These are phyloP conservation scores for Plenodomus lindquistii DNA, from an alignment of 2,329 filamentous ascomycete genomes.

Conservation along the genomic window DNA sequence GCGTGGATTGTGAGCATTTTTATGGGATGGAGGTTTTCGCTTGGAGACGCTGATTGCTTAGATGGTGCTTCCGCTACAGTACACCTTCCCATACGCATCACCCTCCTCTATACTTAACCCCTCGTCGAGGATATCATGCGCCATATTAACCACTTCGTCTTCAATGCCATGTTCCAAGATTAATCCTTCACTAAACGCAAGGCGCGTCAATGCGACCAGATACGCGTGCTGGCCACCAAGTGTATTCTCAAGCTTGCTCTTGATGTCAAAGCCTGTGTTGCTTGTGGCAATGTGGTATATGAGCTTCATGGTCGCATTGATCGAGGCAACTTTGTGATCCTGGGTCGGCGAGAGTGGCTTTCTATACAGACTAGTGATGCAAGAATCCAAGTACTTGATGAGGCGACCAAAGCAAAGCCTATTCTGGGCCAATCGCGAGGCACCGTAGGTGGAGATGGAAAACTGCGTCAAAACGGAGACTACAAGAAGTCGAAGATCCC, in stretches of 20 bases:
- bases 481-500: conserved; percentile 52
- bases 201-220: conserved; percentile 74
- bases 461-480: conserved; percentile 59
- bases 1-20: too few relatives aligned
- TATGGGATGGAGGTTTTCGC: too few relatives aligned
- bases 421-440: conserved; percentile 68
- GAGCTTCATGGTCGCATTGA: conserved; percentile 65
- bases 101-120: conserved; percentile 80
- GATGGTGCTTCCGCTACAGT: conserved; percentile 32
- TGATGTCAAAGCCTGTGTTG: conserved; percentile 69
- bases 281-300: conserved; percentile 62
- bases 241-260: conserved; percentile 70
- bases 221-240: conserved; percentile 80
- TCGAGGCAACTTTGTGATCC: conserved; percentile 50
- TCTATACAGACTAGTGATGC: conserved; percentile 64
- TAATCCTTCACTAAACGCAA: conserved; percentile 83
- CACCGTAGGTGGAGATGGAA: conserved; percentile 62
- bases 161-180: conserved; percentile 78
- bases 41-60: background rate
- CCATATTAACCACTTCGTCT: conserved; percentile 76
- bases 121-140: conserved; percentile 79
- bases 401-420: conserved; percentile 72
- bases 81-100: conserved; percentile 59
- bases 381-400: conserved; percentile 74
- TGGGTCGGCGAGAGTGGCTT: conserved; percentile 39